Evolutionary conservation across 108 stramenopile genomes (phyloP).

Genomic region (Cyclotella sp.): DNA sequence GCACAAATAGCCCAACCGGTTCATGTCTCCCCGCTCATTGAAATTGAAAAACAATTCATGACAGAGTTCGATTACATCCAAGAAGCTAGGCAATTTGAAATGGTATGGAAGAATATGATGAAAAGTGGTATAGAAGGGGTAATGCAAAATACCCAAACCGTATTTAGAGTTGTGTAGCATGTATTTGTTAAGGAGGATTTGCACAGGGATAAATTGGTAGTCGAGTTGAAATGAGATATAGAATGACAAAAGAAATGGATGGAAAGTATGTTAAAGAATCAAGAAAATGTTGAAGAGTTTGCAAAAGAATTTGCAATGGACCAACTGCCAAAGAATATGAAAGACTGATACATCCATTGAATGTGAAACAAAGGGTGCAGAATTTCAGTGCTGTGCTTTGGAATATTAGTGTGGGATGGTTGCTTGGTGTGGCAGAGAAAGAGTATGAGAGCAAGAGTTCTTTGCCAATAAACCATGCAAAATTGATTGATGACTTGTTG

Average conservation of each 20-base stretch:
- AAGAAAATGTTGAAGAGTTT: slow-evolving; percentile 43
- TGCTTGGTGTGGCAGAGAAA: slow-evolving; percentile 54
- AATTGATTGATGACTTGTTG: slow-evolving; percentile 80
- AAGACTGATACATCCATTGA: slow-evolving; percentile 55
- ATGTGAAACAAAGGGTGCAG: slow-evolving; percentile 53
- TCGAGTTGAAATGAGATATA: slow-evolving; percentile 69
- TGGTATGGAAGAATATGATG: slow-evolving; percentile 72
- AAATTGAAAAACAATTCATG: slow-evolving; percentile 92
- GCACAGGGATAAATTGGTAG: slow-evolving; percentile 74
- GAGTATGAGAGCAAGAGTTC: slow-evolving; percentile 50
- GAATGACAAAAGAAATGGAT: slow-evolving; percentile 53
- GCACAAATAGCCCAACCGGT: slow-evolving; percentile 87
- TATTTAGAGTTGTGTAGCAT: slow-evolving; percentile 70
- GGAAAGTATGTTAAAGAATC: slow-evolving; percentile 56
- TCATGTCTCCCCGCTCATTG: slow-evolving; percentile 85
- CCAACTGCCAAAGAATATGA: slow-evolving; percentile 66
- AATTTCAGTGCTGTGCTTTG: slow-evolving; percentile 56
- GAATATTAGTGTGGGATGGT: slow-evolving; percentile 68
- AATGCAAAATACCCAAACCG: slow-evolving; percentile 72
- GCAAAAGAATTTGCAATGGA: slow-evolving; percentile 62
- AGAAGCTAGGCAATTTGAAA: slow-evolving; percentile 73
- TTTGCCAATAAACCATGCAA: slow-evolving; percentile 84
- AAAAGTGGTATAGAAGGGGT: slow-evolving; percentile 15
- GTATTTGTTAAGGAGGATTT: slow-evolving; percentile 89
- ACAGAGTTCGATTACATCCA: slow-evolving; percentile 93